phyloP scores from a whole-genome alignment of 352 stramenopile genomes.

The Aphanomyces cochlioides region DNA sequence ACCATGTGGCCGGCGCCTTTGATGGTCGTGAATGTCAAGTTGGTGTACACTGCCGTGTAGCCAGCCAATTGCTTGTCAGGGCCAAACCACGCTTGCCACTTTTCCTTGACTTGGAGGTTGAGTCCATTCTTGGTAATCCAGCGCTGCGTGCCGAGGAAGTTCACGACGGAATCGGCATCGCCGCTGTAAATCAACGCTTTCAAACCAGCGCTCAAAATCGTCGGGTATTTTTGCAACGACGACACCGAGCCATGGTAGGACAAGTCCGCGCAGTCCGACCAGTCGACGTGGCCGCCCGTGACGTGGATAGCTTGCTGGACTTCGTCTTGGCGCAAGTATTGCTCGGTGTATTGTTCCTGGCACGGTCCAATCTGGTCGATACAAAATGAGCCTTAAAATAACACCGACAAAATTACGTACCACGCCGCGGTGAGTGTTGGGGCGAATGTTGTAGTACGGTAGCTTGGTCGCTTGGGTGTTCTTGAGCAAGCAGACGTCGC shows the following conservation, averaged over 20 bases:
- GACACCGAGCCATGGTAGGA: constrained; percentile 44
- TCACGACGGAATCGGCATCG: constrained; percentile 64
- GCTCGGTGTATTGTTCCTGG: constrained; percentile 47
- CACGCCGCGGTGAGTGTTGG: constrained; percentile 44
- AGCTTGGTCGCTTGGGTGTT: constrained; percentile 46
- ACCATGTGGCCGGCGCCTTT: constrained; percentile 88
- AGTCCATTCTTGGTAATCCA: constrained; percentile 61
- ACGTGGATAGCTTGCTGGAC: constrained; percentile 59
- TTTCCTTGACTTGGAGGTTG: constrained; percentile 38
- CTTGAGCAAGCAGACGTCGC: constrained; percentile 55
- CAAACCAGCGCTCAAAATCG: constrained; percentile 42
- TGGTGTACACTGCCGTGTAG: constrained; percentile 73
- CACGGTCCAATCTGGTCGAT: constrained; percentile 46
- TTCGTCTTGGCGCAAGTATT: constrained; percentile 46
- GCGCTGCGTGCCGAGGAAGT: constrained; percentile 58
- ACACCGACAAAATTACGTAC: constrained; percentile 30
- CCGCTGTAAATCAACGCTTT: constrained; percentile 63
- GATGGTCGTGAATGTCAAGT: constrained; percentile 84
- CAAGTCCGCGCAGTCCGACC: constrained; percentile 49
- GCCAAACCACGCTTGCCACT: constrained; percentile 52
- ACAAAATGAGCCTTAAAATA: neutral
- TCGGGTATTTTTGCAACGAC: constrained; percentile 55
- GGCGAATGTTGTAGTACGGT: constrained; percentile 31
- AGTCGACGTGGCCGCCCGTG: constrained; percentile 42
- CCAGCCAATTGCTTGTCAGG: constrained; percentile 70